A percentile compares a stretch with the other conserved stretches of the same genome.
Conservation (phyloP, 2,329 filamentous ascomycete species). For the Neofusicoccum umdonicola region DNA sequence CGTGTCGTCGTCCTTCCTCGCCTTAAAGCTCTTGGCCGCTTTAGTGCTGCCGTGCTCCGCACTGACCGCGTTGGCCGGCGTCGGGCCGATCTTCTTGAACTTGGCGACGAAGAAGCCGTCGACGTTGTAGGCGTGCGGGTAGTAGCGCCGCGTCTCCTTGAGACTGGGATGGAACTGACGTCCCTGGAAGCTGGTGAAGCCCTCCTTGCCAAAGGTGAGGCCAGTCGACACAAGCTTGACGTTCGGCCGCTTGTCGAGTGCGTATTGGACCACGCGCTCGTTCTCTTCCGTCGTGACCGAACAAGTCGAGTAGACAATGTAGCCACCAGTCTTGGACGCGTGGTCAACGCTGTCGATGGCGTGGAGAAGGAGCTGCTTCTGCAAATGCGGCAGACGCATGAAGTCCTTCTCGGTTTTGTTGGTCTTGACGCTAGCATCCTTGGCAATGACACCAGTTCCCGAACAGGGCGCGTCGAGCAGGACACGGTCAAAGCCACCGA, state of each 20-base stretch:
- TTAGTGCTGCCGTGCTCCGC: slow-evolving; percentile 25
- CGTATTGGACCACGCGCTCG: slow-evolving; percentile 91
- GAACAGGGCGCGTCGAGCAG: slow-evolving; percentile 94
- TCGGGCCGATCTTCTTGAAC: slow-evolving; percentile 86
- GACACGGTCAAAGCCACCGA: slow-evolving; percentile 94
- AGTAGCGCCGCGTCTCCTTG: slow-evolving; percentile 80
- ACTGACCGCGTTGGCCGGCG: slow-evolving; percentile 58
- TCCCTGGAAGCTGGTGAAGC: slow-evolving; percentile 85
- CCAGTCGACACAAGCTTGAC: slow-evolving; percentile 91
- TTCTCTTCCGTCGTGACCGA: slow-evolving; percentile 92
- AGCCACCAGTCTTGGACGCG: slow-evolving; percentile 85
- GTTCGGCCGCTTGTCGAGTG: slow-evolving; percentile 85
- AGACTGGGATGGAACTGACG: slow-evolving; percentile 88
- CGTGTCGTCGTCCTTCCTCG: slow-evolving; percentile 35
- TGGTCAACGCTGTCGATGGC: slow-evolving; percentile 96
- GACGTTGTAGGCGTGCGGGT: slow-evolving; percentile 89
- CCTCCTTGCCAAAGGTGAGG: slow-evolving; percentile 84
- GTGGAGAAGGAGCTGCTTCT: slow-evolving; percentile 88
- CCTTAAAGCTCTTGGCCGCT: slow-evolving; percentile 30
- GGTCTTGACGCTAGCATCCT: slow-evolving; percentile 95
- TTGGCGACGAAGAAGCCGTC: slow-evolving; percentile 99
- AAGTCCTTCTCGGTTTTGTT: slow-evolving; percentile 98
- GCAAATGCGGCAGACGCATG: slow-evolving; percentile 84
- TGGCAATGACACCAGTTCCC: slow-evolving; percentile 94
- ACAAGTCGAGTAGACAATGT: slow-evolving; percentile 95